Evolutionary conservation across 768 basidiomycete genomes (phyloP).

Genomic region (Leccinum barrowsii): DNA sequence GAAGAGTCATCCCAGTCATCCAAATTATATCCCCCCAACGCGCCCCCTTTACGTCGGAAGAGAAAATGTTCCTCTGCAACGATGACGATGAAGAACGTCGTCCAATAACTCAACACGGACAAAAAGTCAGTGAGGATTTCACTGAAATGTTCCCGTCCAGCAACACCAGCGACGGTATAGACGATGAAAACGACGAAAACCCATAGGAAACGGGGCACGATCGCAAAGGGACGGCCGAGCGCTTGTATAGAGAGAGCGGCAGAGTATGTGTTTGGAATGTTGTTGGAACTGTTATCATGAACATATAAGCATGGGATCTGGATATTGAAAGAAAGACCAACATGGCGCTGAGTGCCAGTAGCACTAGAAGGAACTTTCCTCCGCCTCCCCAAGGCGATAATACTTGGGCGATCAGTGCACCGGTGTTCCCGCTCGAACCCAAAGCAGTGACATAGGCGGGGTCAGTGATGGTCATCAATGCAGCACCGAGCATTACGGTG

Average conservation of each 20-base stretch:
- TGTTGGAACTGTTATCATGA: slow-evolving; percentile 30
- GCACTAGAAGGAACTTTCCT: slow-evolving; percentile 39
- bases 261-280: slow-evolving; percentile 46
- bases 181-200: slow-evolving; percentile 37
- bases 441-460: slow-evolving; percentile 40
- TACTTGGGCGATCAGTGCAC: slow-evolving; percentile 42
- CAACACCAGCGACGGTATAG: slow-evolving; percentile 40
- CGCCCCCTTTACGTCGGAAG: slow-evolving; percentile 39
- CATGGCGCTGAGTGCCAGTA: slow-evolving; percentile 44
- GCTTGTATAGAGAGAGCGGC: slow-evolving; percentile 45
- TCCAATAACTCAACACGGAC: slow-evolving; percentile 44
- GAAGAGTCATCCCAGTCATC: slow-evolving; percentile 44
- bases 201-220: slow-evolving; percentile 46
- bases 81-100: slow-evolving; percentile 44
- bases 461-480: slow-evolving; percentile 41
- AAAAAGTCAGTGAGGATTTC: slow-evolving; percentile 42
- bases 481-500: slow-evolving; percentile 34
- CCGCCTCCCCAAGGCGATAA: slow-evolving; percentile 43
- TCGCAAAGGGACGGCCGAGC: slow-evolving; percentile 40
- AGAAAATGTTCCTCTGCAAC: slow-evolving; percentile 45
- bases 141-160: slow-evolving; percentile 43
- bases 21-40: slow-evolving; percentile 49
- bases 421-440: slow-evolving; percentile 36
- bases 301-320: background rate
- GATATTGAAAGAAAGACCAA: slow-evolving; percentile 17